Conservation (phyloP, 257 asterid species). For the Datura wrightii region DNA sequence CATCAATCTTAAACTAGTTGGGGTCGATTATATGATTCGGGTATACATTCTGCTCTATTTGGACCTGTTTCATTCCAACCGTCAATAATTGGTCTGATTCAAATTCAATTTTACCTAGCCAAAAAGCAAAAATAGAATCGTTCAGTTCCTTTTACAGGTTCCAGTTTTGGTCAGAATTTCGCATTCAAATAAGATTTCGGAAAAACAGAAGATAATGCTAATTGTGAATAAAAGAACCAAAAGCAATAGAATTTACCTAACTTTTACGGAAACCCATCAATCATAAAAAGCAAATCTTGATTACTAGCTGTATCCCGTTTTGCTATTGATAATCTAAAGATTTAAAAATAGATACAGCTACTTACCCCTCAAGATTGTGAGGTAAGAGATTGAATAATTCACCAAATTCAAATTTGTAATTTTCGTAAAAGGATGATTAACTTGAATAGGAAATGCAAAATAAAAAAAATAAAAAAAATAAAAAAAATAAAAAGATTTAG, state of each 20-base stretch:
- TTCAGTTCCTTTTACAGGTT: not conserved
- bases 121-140: not conserved
- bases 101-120: not conserved
- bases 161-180: not conserved
- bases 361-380: conserved; percentile 29
- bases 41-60: not conserved
- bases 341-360: conserved; percentile 2
- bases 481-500: conserved; percentile 18
- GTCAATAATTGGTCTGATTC: not conserved
- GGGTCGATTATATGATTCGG: not conserved
- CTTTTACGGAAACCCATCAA: not conserved
- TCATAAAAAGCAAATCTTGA: conserved; percentile 10
- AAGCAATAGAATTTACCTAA: conserved; percentile 16
- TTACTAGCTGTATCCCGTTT: conserved; percentile 14
- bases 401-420: not conserved
- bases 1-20: not conserved
- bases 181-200: not conserved
- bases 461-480: not conserved
- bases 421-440: not conserved
- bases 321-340: conserved; percentile 11
- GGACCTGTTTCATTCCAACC: not conserved
- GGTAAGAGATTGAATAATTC: conserved; percentile 16
- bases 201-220: not conserved
- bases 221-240: not conserved
- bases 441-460: not conserved